A percentile compares a stretch with the other conserved stretches of the same genome.
phyloP scores from a whole-genome alignment of 2,329 filamentous ascomycete genomes.

The Trichophyton verrucosum region DNA sequence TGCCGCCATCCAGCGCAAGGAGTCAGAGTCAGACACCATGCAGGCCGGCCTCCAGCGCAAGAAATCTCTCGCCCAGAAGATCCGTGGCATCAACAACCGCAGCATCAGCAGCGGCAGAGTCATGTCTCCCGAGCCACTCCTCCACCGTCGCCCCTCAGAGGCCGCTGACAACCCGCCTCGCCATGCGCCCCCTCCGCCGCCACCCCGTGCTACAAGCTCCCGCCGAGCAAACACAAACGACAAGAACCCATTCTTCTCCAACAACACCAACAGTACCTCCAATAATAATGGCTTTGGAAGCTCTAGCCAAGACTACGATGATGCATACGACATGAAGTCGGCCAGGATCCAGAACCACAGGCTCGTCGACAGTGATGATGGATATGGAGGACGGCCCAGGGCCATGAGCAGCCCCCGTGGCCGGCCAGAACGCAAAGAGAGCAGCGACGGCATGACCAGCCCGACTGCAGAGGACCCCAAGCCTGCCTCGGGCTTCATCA shows the following conservation, averaged over 20 bases:
- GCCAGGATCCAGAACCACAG: constrained; percentile 46
- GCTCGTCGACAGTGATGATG: constrained; percentile 31
- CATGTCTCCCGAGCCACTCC: constrained; percentile 41
- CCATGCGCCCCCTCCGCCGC: constrained; percentile 5
- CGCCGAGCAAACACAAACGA: constrained; percentile 34
- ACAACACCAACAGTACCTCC: not conserved
- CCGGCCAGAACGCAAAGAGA: constrained; percentile 35
- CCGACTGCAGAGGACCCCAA: constrained; percentile 7
- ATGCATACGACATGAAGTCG: constrained; percentile 53
- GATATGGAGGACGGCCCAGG: constrained; percentile 26
- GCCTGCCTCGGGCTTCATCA: constrained; percentile 12
- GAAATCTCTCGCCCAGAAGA: constrained; percentile 86
- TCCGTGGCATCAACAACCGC: constrained; percentile 66
- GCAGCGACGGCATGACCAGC: constrained; percentile 15
- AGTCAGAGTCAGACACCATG: constrained; percentile 51
- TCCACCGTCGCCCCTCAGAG: constrained; percentile 12
- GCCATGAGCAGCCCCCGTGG: constrained; percentile 50
- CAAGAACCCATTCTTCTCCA: constrained; percentile 62
- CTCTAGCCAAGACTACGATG: constrained; percentile 52
- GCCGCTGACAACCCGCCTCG: constrained; percentile 18
- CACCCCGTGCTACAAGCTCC: constrained; percentile 22
- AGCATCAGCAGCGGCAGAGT: constrained; percentile 49
- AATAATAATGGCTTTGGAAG: no score
- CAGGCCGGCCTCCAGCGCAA: constrained; percentile 66
- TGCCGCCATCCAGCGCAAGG: constrained; percentile 61